A percentile compares a stretch with the other conserved stretches of the same genome.
Conservation (phyloP, 2,329 filamentous ascomycete genomes). For the Atkinsonella texensis region DNA sequence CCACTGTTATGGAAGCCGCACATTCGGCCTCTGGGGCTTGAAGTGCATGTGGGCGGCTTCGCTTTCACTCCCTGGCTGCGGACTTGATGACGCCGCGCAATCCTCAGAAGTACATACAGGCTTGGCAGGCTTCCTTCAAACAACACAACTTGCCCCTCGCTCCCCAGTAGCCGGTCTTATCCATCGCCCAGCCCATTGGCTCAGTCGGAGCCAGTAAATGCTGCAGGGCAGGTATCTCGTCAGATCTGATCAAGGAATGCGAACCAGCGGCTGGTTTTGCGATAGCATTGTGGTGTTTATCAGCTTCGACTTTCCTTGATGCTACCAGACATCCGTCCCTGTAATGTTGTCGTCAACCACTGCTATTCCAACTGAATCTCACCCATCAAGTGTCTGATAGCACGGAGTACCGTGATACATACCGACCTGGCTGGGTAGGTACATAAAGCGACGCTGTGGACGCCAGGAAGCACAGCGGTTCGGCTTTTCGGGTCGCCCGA, state of each 20-base stretch:
- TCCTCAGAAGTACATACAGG: neutral
- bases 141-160: neutral
- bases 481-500: constrained; percentile 2
- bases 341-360: too few relatives aligned
- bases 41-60: neutral
- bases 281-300: neutral
- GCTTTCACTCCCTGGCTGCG: neutral
- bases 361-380: too few relatives aligned
- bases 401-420: too few relatives aligned
- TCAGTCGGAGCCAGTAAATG: constrained; percentile 4
- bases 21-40: constrained; percentile 3
- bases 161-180: neutral
- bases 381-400: too few relatives aligned
- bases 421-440: too few relatives aligned
- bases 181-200: neutral
- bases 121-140: neutral
- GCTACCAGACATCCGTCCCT: neutral
- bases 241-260: neutral
- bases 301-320: neutral
- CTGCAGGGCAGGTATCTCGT: constrained; percentile 4
- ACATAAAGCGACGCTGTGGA: too few relatives aligned
- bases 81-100: constrained; percentile 2
- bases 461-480: neutral
- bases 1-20: neutral
- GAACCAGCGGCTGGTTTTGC: neutral